phyloP scores from a whole-genome alignment of 306 rosid genomes.

The Carpinus viminea region DNA sequence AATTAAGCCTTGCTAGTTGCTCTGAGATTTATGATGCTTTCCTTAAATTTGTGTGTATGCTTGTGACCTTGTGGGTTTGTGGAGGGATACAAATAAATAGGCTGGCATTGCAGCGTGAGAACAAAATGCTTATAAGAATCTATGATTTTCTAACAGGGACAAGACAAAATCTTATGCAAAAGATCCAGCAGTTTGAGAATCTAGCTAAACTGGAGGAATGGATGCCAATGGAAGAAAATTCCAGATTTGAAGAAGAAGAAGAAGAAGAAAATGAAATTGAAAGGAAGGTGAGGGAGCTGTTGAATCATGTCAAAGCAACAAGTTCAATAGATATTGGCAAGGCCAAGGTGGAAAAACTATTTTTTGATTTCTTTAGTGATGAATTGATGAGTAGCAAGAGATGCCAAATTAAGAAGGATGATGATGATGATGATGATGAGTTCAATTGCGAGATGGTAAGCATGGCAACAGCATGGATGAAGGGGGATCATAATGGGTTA shows the following conservation, averaged over 20 bases:
- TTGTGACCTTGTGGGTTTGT: too few relatives aligned
- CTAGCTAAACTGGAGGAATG: constrained; percentile 37
- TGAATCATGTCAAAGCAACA: constrained; percentile 40
- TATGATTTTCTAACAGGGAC: constrained; percentile 42
- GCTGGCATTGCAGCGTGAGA: background rate
- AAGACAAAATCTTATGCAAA: constrained; percentile 48
- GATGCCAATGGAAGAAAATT: constrained; percentile 26
- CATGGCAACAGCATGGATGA: constrained; percentile 53
- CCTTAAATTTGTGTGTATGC: too few relatives aligned
- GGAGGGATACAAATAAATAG: too few relatives aligned
- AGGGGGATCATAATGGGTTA: constrained; percentile 23
- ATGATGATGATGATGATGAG: constrained; percentile 28
- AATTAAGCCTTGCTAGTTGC: too few relatives aligned
- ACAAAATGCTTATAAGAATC: constrained; percentile 13
- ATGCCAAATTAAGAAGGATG: constrained; percentile 13
- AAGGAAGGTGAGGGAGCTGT: constrained; percentile 42
- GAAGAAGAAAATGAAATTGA: constrained; percentile 36
- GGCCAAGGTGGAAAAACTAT: constrained; percentile 31
- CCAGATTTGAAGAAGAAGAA: background rate
- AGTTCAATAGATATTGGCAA: constrained; percentile 16
- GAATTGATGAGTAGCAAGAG: constrained; percentile 34
- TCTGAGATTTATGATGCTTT: too few relatives aligned
- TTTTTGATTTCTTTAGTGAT: constrained; percentile 58
- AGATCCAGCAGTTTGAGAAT: constrained; percentile 43
- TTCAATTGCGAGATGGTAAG: constrained; percentile 37